Base-by-base conservation (phyloP, 352 stramenopile genomes). In the Pythium chondricola region DNA sequence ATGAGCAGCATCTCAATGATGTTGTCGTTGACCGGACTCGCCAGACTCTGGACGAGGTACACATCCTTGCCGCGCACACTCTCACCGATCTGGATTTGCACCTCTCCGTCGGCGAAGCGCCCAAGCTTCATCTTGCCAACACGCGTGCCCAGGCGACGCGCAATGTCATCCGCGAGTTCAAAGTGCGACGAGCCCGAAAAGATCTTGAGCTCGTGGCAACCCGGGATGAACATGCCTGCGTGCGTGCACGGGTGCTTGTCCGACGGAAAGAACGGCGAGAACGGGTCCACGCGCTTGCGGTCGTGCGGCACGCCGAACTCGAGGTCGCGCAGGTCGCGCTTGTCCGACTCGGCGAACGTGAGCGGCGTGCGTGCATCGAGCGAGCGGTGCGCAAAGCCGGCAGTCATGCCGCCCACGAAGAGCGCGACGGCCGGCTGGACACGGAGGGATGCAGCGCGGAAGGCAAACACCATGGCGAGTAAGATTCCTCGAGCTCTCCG, bases 1-100 rank as follows among this genome's bases (percentile, higher is more conserved):
- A 97, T 97, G 27, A 98, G 74, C 52, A 98, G 62, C 52, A 98
- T 66, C 67, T 98, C 92, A 44, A 98, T 96, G 41, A 98, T 82
- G 64, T 95, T 95, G 58, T 98, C 92, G 56, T 97, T 97, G 42
- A 97, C 89, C 13, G 92, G 92, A 41, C 71, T 88, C 29, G 84
- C 77, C 21, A 95, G 83, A 55, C 84, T 95, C 74, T 98, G 92
- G 46, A 97, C 83, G 32, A 97, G 67, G 66, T 97, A 98, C 39
- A 97, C 89, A 60, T 98, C 92, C 69, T 96, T 96, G 33, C 90
- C 88, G 32, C 88, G 82, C 44, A 97, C 84, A 37, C 76, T 95
- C 67, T 97, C 91, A 35, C 90, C 85, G 43, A 97, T 86, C 55
- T 97, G 85, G 37, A 97, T 77, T 48, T 93, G 87, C 49, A 97